Base-by-base conservation (phyloP, 2,329 filamentous ascomycete genomes). In the Pezicula rhizophila region DNA sequence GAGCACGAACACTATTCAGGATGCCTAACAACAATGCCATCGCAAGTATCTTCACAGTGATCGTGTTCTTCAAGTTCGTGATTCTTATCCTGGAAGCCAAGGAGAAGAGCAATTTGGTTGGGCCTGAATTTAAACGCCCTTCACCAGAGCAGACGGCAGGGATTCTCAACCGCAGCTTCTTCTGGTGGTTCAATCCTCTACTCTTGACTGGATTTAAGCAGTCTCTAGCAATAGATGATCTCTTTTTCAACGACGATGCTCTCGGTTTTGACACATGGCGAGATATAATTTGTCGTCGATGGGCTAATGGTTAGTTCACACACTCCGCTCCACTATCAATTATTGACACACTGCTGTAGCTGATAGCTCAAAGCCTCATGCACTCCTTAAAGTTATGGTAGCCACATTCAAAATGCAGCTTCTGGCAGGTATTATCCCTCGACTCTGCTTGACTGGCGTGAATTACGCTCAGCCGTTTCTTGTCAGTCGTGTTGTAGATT, bases 391-490 rank as follows among this genome's bases (percentile, higher is more conserved):
- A 42, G 40, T 42, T 28, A 26, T 37, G 26, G 34, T 46, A 26
- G 18, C 18, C 20, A 42, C 31, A 23, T 38, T 46, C 35, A 37
- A 26, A 20, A 7, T 8, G 10, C 20, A 35, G 8, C 35, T 51
- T 26, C 2, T 42, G 17, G 40, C 46, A 41, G 39, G 33, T n/a
- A 18, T 46, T 17, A 2, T 37, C 6, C 48, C 48, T 41, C 48
- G 48, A 25, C 43, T 50, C 14, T 38, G 33, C n/a, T 46, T 50
- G 43, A 50, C 44, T 23, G 45, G 38, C 8, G 45, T 50, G 18
- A 45, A 35, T 25, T 50, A 45, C 20, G 47, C 43, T 34, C 73
- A 76, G 34, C 72, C 73, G 0, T 70, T 75, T 20, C 67, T 76
- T 20, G 67, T 75, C 53, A 61, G 64, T 25, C 57, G 64, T 1